These are phyloP conservation scores for Medicago ruthenica DNA, from an alignment of 306 rosid species.

Conservation along the genomic window DNA sequence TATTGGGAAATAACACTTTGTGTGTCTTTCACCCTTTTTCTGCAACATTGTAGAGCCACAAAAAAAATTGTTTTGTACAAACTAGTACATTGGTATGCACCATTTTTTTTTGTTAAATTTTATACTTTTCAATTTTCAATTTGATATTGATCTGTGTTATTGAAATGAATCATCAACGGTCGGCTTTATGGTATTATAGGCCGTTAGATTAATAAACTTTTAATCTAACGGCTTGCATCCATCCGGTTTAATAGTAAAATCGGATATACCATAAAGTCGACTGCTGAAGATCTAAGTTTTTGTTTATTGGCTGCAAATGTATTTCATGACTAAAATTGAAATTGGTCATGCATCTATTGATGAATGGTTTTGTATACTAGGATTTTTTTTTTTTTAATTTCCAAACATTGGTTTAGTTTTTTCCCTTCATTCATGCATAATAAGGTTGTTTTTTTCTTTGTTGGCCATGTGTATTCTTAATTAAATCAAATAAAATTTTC, in stretches of 20 bases:
- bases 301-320: background rate
- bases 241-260: background rate
- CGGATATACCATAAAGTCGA: background rate
- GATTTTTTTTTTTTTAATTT: background rate
- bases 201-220: too few species aligned
- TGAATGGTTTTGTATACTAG: background rate
- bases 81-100: background rate
- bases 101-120: background rate
- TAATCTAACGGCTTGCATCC: background rate
- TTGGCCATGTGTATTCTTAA: background rate
- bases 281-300: background rate
- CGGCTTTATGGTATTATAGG: background rate
- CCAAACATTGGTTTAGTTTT: background rate
- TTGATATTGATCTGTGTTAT: background rate
- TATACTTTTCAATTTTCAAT: background rate
- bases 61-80: background rate
- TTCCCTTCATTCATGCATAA: background rate
- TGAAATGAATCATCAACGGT: background rate
- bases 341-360: background rate
- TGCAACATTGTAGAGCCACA: background rate
- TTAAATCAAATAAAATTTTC: too few species aligned
- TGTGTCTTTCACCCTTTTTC: background rate
- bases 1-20: background rate
- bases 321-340: background rate
- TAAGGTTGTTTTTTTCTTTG: background rate